phyloP scores from a whole-genome alignment of 1,284 basidiomycete genomes.

The Moniliophthora roreri region DNA sequence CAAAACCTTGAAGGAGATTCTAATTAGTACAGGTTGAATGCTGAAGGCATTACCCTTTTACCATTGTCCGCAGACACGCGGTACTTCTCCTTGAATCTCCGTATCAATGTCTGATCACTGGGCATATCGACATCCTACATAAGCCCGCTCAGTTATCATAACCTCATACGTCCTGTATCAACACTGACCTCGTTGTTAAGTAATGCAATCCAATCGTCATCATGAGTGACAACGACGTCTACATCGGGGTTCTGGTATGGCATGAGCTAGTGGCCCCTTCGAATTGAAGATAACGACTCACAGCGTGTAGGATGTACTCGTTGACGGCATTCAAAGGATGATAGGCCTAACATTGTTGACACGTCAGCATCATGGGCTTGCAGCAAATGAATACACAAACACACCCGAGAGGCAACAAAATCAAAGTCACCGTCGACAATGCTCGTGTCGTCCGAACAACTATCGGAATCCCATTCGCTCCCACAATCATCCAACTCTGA shows the following conservation, averaged over 20 bases:
- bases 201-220: neutral
- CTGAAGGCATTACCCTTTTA: no score
- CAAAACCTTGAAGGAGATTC: no score
- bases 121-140: neutral
- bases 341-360: neutral
- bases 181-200: neutral
- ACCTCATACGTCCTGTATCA: neutral
- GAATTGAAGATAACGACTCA: neutral
- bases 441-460: no score
- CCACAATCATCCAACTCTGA: no score
- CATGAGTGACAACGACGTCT: neutral
- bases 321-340: slow-evolving; percentile 7
- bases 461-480: no score
- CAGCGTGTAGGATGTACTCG: slow-evolving; percentile 2
- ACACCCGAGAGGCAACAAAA: neutral
- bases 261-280: neutral
- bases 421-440: no score
- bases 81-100: neutral
- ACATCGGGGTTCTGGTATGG: neutral
- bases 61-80: no score
- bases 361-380: neutral
- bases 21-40: no score
- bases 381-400: neutral
- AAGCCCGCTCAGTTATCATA: neutral
- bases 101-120: neutral